A percentile compares a stretch with the other conserved stretches of the same genome.
Conservation (phyloP, 306 rosid genomes). For the Pyrus betulifolia region DNA sequence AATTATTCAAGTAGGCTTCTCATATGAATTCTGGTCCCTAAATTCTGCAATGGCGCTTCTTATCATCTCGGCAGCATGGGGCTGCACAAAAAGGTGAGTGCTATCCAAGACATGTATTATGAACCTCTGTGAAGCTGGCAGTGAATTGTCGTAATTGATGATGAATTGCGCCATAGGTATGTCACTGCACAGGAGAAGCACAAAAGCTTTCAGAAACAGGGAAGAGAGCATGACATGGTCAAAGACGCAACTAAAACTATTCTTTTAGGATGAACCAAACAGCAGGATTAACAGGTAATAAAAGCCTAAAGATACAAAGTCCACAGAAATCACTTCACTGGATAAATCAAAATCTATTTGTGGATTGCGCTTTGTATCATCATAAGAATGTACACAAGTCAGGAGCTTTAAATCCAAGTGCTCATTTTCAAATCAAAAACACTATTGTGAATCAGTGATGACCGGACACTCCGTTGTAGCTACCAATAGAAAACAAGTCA, state of each 20-base stretch:
- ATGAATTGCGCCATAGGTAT: conserved; percentile 93
- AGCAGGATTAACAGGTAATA: not conserved
- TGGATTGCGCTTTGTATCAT: not conserved
- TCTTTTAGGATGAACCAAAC: not conserved
- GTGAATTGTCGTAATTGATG: conserved; percentile 58
- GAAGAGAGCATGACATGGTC: not conserved
- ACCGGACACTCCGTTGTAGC: not conserved
- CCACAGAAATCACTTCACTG: not conserved
- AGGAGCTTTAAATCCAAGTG: not conserved
- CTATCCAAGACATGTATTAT: conserved; percentile 70
- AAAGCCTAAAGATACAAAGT: not conserved
- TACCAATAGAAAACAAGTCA: not conserved
- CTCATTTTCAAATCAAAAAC: not conserved
- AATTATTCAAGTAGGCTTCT: conserved; percentile 60
- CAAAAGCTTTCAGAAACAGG: conserved; percentile 1
- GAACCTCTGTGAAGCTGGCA: conserved; percentile 68
- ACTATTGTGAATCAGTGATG: not conserved
- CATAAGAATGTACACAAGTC: not conserved
- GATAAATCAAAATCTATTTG: not conserved
- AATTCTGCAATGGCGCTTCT: conserved; percentile 67
- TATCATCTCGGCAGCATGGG: conserved; percentile 66
- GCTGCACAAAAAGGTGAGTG: conserved; percentile 89
- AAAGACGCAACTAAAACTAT: not conserved
- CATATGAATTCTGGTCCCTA: conserved; percentile 78
- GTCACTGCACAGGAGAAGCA: conserved; percentile 55